A percentile compares a stretch with the other conserved stretches of the same genome.
Conservation (phyloP, 177 flowering plant genomes). For the Vitis hybrid region DNA sequence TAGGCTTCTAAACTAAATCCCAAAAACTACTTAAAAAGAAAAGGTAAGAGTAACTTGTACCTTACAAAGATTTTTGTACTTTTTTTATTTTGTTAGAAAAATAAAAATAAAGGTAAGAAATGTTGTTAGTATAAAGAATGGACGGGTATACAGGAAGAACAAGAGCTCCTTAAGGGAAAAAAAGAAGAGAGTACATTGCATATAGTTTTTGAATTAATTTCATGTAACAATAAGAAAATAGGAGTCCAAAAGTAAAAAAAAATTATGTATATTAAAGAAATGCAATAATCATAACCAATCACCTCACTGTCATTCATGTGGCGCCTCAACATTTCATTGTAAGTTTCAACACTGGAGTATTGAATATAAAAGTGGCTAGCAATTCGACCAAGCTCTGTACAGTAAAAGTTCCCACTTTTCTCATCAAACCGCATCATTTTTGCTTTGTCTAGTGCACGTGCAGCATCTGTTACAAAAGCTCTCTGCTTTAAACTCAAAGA, state of each 20-base stretch:
- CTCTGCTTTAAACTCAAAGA: constrained; percentile 84
- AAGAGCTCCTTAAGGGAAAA: too few species aligned
- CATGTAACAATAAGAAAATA: background rate
- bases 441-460: constrained; percentile 95
- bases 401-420: constrained; percentile 97
- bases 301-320: constrained; percentile 99
- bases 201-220: too few species aligned
- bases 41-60: too few species aligned
- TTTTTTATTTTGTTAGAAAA: too few species aligned
- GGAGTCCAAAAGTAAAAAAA: background rate
- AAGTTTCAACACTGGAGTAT: constrained; percentile 95
- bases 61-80: too few species aligned
- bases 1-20: background rate
- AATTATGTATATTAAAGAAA: background rate
- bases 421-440: constrained; percentile 99
- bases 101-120: too few species aligned
- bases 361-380: constrained; percentile 98
- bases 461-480: constrained; percentile 86
- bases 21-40: background rate
- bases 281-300: background rate
- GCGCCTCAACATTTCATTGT: constrained; percentile 90
- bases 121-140: too few species aligned
- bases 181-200: too few species aligned
- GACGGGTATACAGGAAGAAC: too few species aligned
- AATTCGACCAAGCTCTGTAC: constrained; percentile 99